Evolutionary conservation across 495 filamentous ascomycete genomes (phyloP), one percentile per base, ranked within the genome.

Genomic region (Talaromyces thailandensis): DNA sequence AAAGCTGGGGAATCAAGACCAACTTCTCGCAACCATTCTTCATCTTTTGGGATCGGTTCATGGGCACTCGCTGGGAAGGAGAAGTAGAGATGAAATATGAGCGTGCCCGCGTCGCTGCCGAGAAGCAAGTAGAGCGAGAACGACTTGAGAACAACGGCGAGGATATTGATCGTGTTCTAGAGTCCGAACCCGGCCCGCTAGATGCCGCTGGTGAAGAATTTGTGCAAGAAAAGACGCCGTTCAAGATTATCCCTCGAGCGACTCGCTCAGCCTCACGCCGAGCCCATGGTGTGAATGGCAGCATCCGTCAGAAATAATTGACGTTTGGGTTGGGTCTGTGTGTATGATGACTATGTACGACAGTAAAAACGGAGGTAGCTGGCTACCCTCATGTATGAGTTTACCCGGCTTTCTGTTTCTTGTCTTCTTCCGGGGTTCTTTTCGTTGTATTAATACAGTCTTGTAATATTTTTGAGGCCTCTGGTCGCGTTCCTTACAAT

Each of bases 1-100:
- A 98, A 76, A 96, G 90, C 76, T 98, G 93, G 94, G 94, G 94
- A 55, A 96, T 98, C 79, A 97, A 82, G 67, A 80, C 71, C 50
- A 82, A 82, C 63, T 82, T 80, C 65, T 81, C 79, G 1, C 79
- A 82, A 59, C 79, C 79, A 16, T 82, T 81, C 68, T 80, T 79
- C 60, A 79, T 69, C 57, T 78, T 82, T 68, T 82, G 80, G 79
- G 80, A 82, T 61, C 74, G 77, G 28, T 62, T 81, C 5, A 69
- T 81, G 16, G 68, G 69, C 21, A 82, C 80, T 18, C 71, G 73
- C 53, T 82, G 78, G 78, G 71, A 68, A 29, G 76, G 79, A 45
- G 76, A 79, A 24, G 71, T 76, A 12, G 70, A 72, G 58, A 64
- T 73, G 53, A 76, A 76, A 14, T 82, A 82, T 32, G 75, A 79